Evolutionary conservation across 129 eudicot species (phyloP), one percentile per base, ranked within the genome.

Genomic region (Escallonia herrerae): DNA sequence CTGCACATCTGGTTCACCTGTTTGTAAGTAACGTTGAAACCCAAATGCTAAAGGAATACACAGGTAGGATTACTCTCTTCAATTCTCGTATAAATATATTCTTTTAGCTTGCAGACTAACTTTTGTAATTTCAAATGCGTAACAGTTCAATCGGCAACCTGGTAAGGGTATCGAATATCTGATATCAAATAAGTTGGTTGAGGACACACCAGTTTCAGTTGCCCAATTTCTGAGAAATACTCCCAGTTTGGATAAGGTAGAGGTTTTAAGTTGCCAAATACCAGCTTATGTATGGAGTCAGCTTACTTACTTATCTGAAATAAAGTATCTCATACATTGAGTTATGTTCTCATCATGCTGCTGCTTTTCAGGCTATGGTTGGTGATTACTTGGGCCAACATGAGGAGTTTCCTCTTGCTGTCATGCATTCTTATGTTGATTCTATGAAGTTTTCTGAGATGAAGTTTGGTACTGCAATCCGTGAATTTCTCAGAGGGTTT

Each of bases 381-480:
- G 99, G 99, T 63, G 99, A 93, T 72, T 93, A 87, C 78, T 78
- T 93, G 82, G 99, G 99, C 49, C 99, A 93, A 60, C 99, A 84
- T 46, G 99, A 93, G 80, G 99, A 93, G 76, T 93, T 93, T 64
- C 91, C 99, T 53, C 91, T 93, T 60, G 82, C 95, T 71, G 99
- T 93, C 60, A 93, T 93, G 99, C 96, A 93, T 86, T 95, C 99
- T 56, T 93, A 81, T 84, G 99, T 93, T 50, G 96, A 86, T 74
- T 89, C 95, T 43, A 89, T 93, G 99, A 78, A 83, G 43, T 89
- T 93, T 59, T 78, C 90, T 65, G 95, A 76, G 64, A 83, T 89
- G 99, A 93, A 84, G 53, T 93, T 93, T 73, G 93, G 74, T 65
- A 52, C 78, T 76, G 95, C 99, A 15, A 89, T 93, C 43, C 95